Evolutionary conservation across 345 rosid species (phyloP).

Genomic region (Erysimum cheiranthoides): DNA sequence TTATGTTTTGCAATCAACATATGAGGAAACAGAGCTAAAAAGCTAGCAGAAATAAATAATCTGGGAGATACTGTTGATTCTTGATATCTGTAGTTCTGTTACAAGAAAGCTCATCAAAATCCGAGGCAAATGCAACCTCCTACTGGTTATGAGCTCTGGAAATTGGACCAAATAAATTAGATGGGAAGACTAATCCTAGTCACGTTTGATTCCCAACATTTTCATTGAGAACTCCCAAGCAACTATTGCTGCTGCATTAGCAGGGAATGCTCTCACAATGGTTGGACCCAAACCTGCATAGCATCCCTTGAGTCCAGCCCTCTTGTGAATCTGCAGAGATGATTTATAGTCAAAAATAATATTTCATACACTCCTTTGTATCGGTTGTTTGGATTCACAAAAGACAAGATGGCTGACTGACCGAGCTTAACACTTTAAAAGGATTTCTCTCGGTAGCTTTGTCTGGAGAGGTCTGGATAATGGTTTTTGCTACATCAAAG

Average conservation of each 20-base stretch:
- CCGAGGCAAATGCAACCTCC: conserved; percentile 19
- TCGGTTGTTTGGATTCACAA: background rate
- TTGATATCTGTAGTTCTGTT: conserved; percentile 21
- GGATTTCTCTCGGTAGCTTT: conserved; percentile 68
- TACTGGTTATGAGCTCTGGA: conserved; percentile 25
- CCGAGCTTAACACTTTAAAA: conserved; percentile 69
- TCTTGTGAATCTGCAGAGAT: conserved; percentile 64
- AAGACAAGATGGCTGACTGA: conserved; percentile 44
- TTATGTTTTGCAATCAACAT: conserved; percentile 21
- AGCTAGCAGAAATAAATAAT: background rate
- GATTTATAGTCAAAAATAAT: conserved; percentile 12
- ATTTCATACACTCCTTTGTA: conserved; percentile 13
- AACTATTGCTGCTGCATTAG: conserved; percentile 96
- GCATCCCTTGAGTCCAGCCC: conserved; percentile 86
- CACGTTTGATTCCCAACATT: conserved; percentile 66
- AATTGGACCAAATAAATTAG: conserved; percentile 7
- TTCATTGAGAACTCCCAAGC: conserved; percentile 94
- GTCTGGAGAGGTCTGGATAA: conserved; percentile 82
- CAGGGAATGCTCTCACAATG: conserved; percentile 86
- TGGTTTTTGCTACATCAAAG: conserved; percentile 88
- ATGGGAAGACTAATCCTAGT: conserved; percentile 39
- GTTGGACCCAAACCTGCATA: conserved; percentile 92
- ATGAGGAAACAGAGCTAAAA: background rate
- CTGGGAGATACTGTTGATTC: background rate
- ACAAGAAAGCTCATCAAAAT: conserved; percentile 25